phyloP scores from a whole-genome alignment of 2,329 filamentous ascomycete genomes.

The Aspergillus ustus region DNA sequence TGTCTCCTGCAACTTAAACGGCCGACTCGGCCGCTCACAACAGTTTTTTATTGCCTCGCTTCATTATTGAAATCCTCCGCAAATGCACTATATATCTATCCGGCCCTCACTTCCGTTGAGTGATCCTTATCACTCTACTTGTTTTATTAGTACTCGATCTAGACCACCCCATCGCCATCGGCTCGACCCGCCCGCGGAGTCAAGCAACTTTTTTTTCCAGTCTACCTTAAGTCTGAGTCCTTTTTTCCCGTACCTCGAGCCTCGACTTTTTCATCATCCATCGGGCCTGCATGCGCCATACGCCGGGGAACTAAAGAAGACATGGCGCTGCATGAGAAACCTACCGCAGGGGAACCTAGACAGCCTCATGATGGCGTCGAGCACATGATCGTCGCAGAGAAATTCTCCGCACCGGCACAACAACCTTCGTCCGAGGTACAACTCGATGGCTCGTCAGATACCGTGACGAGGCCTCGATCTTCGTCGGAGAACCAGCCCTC shows the following conservation, averaged over 20 bases:
- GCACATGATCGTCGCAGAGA: conserved; percentile 8
- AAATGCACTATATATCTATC: background rate
- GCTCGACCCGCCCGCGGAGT: conserved; percentile 1
- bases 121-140: background rate
- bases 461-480: background rate
- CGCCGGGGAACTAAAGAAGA: background rate
- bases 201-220: background rate
- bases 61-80: background rate
- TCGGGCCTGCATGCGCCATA: background rate
- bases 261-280: background rate
- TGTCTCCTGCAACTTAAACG: background rate
- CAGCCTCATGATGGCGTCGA: conserved; percentile 2
- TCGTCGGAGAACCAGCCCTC: background rate
- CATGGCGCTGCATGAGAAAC: conserved; percentile 7
- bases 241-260: background rate
- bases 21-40: conserved; percentile 2
- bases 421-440: conserved; percentile 4
- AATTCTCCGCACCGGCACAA: conserved; percentile 6
- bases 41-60: background rate
- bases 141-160: background rate
- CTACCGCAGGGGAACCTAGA: background rate
- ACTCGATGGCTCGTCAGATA: conserved; percentile 15
- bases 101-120: background rate
- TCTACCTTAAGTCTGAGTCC: background rate
- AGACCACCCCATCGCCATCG: background rate